Percentiles rank a stretch among this genome's conserved stretches.
These are phyloP conservation scores for Mallotus japonicus DNA, from an alignment of 441 rosid genomes.

Conservation along the genomic window DNA sequence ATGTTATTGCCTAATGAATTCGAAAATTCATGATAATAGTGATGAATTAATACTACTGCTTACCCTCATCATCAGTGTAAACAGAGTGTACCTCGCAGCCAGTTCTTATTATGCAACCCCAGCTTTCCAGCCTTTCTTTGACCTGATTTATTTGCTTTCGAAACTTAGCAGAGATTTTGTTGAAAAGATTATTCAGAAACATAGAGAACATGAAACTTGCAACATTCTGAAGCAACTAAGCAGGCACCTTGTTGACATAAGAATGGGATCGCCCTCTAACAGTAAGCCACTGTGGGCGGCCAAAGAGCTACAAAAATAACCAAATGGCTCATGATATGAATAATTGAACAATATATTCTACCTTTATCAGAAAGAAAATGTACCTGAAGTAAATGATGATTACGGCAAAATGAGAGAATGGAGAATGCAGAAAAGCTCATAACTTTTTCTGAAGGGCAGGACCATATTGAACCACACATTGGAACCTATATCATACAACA, in stretches of 20 bases:
- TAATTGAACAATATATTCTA: background rate
- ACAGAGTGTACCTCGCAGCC: constrained; percentile 51
- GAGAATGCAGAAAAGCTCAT: constrained; percentile 82
- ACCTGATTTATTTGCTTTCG: constrained; percentile 39
- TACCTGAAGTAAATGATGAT: constrained; percentile 91
- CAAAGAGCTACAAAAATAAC: constrained; percentile 51
- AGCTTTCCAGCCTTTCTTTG: constrained; percentile 52
- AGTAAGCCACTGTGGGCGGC: constrained; percentile 90
- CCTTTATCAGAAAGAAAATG: background rate
- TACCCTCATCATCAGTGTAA: constrained; percentile 43
- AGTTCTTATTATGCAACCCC: constrained; percentile 67
- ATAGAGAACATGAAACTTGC: background rate
- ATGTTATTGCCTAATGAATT: background rate
- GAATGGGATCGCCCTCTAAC: constrained; percentile 60
- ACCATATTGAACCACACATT: constrained; percentile 87
- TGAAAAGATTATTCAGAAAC: background rate
- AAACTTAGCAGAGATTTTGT: background rate
- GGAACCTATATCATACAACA: constrained; percentile 47
- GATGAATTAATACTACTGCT: background rate
- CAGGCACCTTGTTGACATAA: constrained; percentile 64
- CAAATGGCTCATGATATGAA: background rate
- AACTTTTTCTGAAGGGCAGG: constrained; percentile 75
- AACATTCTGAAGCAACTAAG: background rate
- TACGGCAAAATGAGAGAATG: constrained; percentile 81
- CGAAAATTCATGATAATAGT: background rate